Conservation (phyloP, 768 basidiomycete genomes). For the Hericium rajendrae region DNA sequence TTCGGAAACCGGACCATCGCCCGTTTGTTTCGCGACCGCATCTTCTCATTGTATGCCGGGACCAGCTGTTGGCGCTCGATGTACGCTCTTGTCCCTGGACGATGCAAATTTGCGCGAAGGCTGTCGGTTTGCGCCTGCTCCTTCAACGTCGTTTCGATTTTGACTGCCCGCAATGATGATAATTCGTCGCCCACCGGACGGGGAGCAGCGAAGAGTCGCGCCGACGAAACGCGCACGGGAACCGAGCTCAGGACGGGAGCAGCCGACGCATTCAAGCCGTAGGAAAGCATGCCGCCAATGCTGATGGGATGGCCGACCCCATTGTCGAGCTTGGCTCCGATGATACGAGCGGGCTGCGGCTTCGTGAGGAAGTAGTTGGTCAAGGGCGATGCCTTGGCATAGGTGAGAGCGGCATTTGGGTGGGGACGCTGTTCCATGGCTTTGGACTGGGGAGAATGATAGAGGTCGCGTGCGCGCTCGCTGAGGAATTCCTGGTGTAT, state of each 20-base stretch:
- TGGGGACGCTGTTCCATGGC: slow-evolving; percentile 60
- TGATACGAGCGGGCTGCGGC: slow-evolving; percentile 49
- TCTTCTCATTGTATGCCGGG: neutral
- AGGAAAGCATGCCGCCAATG: slow-evolving; percentile 35
- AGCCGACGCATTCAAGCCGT: slow-evolving; percentile 9
- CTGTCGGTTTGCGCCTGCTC: slow-evolving; percentile 23
- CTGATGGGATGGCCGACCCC: slow-evolving; percentile 22
- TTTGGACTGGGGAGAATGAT: slow-evolving; percentile 19
- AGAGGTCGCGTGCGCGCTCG: slow-evolving; percentile 17
- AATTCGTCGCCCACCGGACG: neutral
- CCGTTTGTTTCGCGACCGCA: neutral
- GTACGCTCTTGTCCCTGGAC: slow-evolving; percentile 43
- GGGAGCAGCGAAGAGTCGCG: neutral
- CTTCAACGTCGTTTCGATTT: slow-evolving; percentile 23
- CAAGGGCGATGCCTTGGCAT: slow-evolving; percentile 42
- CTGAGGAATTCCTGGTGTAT: slow-evolving; percentile 32
- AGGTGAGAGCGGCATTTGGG: slow-evolving; percentile 49
- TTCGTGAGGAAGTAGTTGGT: slow-evolving; percentile 43
- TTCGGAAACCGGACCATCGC: neutral
- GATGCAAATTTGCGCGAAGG: slow-evolving; percentile 33
- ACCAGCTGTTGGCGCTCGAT: slow-evolving; percentile 15
- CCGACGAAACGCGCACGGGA: neutral
- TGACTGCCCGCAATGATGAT: slow-evolving; percentile 27
- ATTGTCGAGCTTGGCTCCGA: slow-evolving; percentile 2
- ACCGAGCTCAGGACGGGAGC: neutral